phyloP scores from a whole-genome alignment of 257 asterid species.

The Nicotiana otophora region DNA sequence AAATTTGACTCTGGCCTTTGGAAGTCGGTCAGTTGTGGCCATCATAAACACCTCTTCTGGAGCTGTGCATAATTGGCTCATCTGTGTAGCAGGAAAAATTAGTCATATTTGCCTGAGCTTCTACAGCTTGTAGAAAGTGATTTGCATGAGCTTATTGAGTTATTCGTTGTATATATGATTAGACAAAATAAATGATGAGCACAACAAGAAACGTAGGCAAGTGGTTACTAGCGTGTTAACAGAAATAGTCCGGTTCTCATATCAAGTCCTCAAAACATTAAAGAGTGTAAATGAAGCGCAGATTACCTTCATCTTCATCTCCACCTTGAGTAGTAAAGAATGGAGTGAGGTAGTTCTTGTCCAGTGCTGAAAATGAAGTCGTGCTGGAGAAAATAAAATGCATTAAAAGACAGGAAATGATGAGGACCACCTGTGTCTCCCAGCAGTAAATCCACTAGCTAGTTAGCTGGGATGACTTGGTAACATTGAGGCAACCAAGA shows the following conservation, averaged over 20 bases:
- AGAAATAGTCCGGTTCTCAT: neutral
- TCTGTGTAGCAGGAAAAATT: neutral
- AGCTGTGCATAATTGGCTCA: neutral
- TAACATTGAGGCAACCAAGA: neutral
- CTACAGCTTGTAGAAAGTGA: neutral
- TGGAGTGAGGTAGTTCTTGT: constrained; percentile 94
- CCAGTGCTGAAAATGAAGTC: constrained; percentile 80
- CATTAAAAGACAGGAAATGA: constrained; percentile 14
- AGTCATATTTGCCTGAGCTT: neutral
- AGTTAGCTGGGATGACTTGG: neutral
- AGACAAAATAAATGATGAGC: neutral
- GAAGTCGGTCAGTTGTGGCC: constrained; percentile 4
- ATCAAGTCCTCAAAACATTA: neutral
- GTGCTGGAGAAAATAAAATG: constrained; percentile 54
- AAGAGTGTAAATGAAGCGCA: neutral
- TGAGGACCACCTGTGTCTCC: neutral
- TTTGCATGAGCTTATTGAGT: neutral
- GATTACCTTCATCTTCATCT: constrained; percentile 58
- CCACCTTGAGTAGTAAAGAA: constrained; percentile 85
- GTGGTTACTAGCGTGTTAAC: neutral
- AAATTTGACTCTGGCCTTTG: neutral
- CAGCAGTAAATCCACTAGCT: neutral
- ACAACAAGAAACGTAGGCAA: neutral
- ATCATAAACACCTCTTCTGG: neutral
- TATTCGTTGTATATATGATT: neutral